Evolutionary conservation across 768 basidiomycete species (phyloP), one percentile per base, ranked within the genome.

Genomic region (Lentinula detonsa): DNA sequence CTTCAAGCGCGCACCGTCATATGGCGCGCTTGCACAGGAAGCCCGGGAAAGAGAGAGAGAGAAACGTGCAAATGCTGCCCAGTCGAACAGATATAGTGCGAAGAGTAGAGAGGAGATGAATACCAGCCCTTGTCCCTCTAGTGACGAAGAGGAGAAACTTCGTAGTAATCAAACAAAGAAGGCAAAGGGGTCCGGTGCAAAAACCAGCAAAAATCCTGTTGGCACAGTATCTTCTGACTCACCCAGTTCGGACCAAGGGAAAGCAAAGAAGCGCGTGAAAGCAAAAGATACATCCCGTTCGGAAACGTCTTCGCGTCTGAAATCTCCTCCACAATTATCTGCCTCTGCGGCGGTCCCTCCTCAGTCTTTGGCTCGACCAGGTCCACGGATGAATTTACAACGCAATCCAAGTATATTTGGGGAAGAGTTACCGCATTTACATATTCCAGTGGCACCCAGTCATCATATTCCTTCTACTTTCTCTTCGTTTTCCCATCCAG

Each of bases 71-170:
- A 63, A 53, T 55, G 59, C 48, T 50, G 53, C 43, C 35, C 23
- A 57, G 34, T 31, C 43, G 57, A 34, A 46, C 35, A 49, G 59
- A 61, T 61, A 53, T 31, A 18, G 63, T 8, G 16, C 35, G 15
- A 55, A 33, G 21, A 45, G 21, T 18, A 60, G 52, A 33, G 61
- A 51, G 45, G 40, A 57, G 59, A 46, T 59, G 46, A 45, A 49
- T 70, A 78, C 68, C 69, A 73, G 67, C 63, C 75, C 51, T 70
- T 78, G 74, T 68, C 74, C 83, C 23, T 88, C 89, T 11, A 88
- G 86, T 18, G 90, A 91, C 66, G 90, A 91, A 64, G 90, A 91
- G 67, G 88, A 91, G 73, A 86, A 85, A 70, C 66, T 78, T 23
- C 81, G 88, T 40, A 79, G 76, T 43, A 77, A 76, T 63, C 78